Evolutionary conservation across 371 early-diverging fungal genomes (phyloP).

Genomic region (Actinomucor elegans): DNA sequence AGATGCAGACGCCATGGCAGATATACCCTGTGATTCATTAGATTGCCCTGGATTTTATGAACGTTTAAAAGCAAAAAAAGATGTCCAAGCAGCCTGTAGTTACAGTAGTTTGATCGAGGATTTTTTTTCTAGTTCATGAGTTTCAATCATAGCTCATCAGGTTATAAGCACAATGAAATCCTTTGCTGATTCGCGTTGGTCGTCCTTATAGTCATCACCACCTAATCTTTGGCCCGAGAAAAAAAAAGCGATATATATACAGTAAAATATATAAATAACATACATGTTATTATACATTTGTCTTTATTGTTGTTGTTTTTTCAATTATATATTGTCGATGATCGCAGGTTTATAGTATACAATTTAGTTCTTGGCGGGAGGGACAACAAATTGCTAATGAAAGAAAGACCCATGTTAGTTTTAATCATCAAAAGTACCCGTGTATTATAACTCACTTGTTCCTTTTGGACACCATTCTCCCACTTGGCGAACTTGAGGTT

Average conservation of each 20-base stretch:
- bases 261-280: too few species aligned
- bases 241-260: too few species aligned
- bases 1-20: slow-evolving; percentile 2
- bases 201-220: too few species aligned
- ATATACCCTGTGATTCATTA: slow-evolving; percentile 44
- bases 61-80: slow-evolving; percentile 38
- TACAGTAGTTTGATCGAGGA: slow-evolving; percentile 30
- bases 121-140: too few species aligned
- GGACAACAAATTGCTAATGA: slow-evolving; percentile 33
- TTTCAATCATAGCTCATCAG: too few species aligned
- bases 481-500: slow-evolving; percentile 79
- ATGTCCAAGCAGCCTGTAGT: slow-evolving; percentile 21
- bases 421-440: too few species aligned
- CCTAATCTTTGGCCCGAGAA: too few species aligned
- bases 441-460: slow-evolving; percentile 44
- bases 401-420: background rate
- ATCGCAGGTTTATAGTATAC: background rate
- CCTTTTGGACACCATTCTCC: slow-evolving; percentile 77
- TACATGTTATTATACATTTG: too few species aligned
- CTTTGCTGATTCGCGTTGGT: too few species aligned
- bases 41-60: slow-evolving; percentile 45
- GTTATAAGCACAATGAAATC: too few species aligned
- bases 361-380: slow-evolving; percentile 24
- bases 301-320: background rate
- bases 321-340: too few species aligned